Evolutionary conservation across 345 rosid species (phyloP), one percentile per base, ranked within the genome.

Genomic region (Schrenkiella parvula): DNA sequence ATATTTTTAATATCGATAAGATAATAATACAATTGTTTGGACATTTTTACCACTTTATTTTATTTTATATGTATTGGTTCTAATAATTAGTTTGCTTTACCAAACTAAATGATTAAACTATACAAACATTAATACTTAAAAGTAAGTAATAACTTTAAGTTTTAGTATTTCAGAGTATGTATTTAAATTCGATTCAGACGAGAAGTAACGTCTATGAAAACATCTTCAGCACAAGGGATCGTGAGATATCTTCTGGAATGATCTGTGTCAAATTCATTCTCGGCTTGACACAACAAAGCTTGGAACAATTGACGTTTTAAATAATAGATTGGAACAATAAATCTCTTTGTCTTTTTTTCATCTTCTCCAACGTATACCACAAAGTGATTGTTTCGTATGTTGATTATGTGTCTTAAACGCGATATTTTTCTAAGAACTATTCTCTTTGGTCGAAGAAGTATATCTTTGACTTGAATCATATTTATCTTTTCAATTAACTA

Each of bases 271-370:
- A 75, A 80, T 61, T 75, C 68, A 50, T 80, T 80, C 65, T 62
- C 75, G 11, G 79, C 79, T 53, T 78, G 60, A 37, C 19, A 59
- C 22, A 83, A 56, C 72, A 80, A 59, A 15, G 63, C 31, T 54
- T 60, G 87, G 32, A 85, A 83, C 14, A 54, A 51, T 54, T 84
- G 79, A 13, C 80, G 73, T 42, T 61, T 80, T 72, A 85, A 53
- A 73, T 53, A 82, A 11, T 82, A 81, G 11, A 79, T 9, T 25
- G 86, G 82, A 66, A 82, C 74, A 19, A 77, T 46, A 54, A 66
- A 81, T 53, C 82, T 59, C 69, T 69, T 83, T 67, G 37, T 80
- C 56, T 65, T 22, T 35, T 32, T 29, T 19, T 80, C 85, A 12
- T 57, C 35, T 66, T 41, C 53, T 47, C 77, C 77, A 25, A 64